A percentile compares a stretch with the other conserved stretches of the same genome.
phyloP scores from a whole-genome alignment of 2,329 filamentous ascomycete species.

The Drechslerella coelobrocha region DNA sequence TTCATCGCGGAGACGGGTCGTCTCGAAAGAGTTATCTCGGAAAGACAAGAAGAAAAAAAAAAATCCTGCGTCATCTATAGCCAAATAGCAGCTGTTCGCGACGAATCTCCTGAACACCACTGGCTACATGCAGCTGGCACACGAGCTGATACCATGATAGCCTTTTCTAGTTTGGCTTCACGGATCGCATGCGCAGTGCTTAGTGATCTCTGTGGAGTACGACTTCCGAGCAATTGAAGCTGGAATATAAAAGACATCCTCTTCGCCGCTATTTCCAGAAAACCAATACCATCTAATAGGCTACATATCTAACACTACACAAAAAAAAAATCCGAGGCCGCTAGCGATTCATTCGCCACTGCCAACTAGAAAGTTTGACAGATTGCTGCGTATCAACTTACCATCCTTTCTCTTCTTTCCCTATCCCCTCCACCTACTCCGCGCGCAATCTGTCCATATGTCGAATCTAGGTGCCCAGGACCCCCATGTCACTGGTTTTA shows the following conservation, averaged over 20 bases:
- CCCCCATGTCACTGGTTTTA: constrained; percentile 49
- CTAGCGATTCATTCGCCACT: neutral
- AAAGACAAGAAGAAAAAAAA: no score
- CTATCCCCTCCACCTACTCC: neutral
- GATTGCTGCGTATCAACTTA: neutral
- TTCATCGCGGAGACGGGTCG: constrained; percentile 41
- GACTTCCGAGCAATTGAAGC: constrained; percentile 12
- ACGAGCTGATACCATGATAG: constrained; percentile 43
- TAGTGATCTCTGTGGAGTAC: constrained; percentile 25
- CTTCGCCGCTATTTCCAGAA: constrained; percentile 24
- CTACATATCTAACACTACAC: constrained; percentile 21
- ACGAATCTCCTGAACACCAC: constrained; percentile 3
- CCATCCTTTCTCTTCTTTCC: neutral
- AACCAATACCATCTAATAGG: constrained; percentile 20
- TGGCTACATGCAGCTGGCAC: constrained; percentile 26
- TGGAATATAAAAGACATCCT: constrained; percentile 39
- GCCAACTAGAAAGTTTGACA: neutral
- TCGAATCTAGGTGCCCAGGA: constrained; percentile 49
- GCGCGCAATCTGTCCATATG: constrained; percentile 47
- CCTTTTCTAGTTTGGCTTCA: constrained; percentile 43
- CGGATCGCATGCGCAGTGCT: constrained; percentile 40
- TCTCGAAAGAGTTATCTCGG: constrained; percentile 17
- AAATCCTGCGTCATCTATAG: constrained; percentile 45
- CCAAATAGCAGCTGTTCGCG: no score
- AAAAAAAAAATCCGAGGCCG: no score